Evolutionary conservation across 2,329 filamentous ascomycete species (phyloP).

Genomic region (Penicillium sclerotiorum): DNA sequence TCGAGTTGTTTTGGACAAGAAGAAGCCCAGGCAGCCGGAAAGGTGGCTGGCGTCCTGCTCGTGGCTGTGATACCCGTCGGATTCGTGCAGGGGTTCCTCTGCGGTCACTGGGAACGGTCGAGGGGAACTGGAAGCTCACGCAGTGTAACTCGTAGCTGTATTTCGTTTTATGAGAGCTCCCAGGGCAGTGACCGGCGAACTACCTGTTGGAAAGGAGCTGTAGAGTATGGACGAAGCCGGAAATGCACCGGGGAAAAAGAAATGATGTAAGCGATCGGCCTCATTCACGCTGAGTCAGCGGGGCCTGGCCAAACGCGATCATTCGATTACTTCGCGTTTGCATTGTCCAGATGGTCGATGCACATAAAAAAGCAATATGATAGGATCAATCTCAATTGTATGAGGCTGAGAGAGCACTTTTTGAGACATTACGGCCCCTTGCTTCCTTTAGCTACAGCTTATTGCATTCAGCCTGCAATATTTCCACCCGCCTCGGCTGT

Average conservation of each 20-base stretch:
- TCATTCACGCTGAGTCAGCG: slow-evolving; percentile 17
- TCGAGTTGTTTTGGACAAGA: not conserved
- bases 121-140: not conserved
- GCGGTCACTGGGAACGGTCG: not conserved
- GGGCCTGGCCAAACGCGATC: not conserved
- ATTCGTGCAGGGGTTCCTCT: not conserved
- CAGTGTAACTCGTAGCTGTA: not conserved
- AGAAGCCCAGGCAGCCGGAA: not conserved
- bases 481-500: too few species aligned
- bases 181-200: not conserved
- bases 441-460: too few species aligned
- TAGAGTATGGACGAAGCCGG: slow-evolving; percentile 6
- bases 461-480: too few species aligned
- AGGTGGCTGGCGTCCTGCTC: not conserved
- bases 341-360: not conserved
- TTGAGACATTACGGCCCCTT: too few species aligned
- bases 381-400: not conserved
- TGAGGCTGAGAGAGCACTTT: not conserved
- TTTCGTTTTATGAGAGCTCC: not conserved
- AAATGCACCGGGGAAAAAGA: slow-evolving; percentile 7
- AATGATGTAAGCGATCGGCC: slow-evolving; percentile 25
- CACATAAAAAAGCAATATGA: not conserved
- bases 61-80: not conserved
- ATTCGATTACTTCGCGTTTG: not conserved
- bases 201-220: slow-evolving; percentile 1